Base-by-base conservation (phyloP, 176 grass and related monocot genomes). In the Aegilops tauschii region DNA sequence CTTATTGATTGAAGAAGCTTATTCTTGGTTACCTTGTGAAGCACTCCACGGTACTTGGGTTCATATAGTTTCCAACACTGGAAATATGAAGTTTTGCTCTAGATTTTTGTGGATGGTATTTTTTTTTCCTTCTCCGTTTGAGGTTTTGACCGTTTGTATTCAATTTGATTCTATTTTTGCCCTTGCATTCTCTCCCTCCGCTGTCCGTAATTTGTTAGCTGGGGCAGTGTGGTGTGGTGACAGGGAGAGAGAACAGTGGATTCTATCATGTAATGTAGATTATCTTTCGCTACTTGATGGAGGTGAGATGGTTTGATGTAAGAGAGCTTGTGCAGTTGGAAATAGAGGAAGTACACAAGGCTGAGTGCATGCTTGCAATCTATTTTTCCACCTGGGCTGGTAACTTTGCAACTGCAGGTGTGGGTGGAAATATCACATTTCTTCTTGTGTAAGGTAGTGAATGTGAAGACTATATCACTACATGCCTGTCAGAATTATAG, bases 1-100 rank as follows among this genome's bases (percentile, higher is more conserved):
- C 23, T 25, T 25, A 25, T 25, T 25, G 23, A 25, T 25, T 25
- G 18, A 68, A 81, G 59, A 27, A 34, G 45, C 20, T 30, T 61
- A 62, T 25, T 35, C 47, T 79, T 40, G 87, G 52, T 72, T 69
- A 10, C 25, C 25, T 11, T 36, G 14, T 30, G 76, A 34, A 75
- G 17, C 21, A 28, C 76, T 80, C 80, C 71, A 69, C 28, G 62
- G 47, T 27, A 63, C 47, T 84, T 45, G 29, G 3, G 61, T 77
- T 94, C 59, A 65, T 67, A 88, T 81, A 86, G 20, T 73, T 84
- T 76, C 45, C 79, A 87, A 23, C 78, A n/a, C 61, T 71, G 14
- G 69, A 79, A 35, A 74, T 87, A 61, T 69, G 72, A 80, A 83
- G 88, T 93, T 93, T 93, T 93, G 84, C 39, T 77, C 23, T 85